A percentile compares a stretch with the other conserved stretches of the same genome.
Conservation (phyloP, 495 filamentous ascomycete genomes). For the Neurospora pannonica region DNA sequence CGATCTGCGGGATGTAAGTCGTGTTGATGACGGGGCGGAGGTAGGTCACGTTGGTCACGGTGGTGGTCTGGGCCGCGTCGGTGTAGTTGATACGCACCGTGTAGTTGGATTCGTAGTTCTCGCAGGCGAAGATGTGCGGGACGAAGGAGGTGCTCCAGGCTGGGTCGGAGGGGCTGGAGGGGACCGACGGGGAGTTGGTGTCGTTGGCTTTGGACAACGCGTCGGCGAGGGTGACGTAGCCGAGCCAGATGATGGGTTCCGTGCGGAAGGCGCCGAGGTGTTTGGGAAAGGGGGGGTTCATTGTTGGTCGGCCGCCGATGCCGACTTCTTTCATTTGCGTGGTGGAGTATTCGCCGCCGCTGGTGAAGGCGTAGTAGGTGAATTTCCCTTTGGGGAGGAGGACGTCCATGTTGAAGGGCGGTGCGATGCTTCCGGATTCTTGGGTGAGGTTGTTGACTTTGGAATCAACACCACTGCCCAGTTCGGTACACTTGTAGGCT, state of each 20-base stretch:
- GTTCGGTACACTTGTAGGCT: constrained; percentile 27
- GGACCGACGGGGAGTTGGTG: constrained; percentile 6
- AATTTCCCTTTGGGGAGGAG: constrained; percentile 23
- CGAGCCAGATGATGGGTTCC: constrained; percentile 29
- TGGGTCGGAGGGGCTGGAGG: constrained; percentile 12
- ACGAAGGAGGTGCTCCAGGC: constrained; percentile 20
- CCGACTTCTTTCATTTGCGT: constrained; percentile 24
- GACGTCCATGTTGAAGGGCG: constrained; percentile 22
- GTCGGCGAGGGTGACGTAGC: constrained; percentile 17
- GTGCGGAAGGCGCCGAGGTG: constrained; percentile 29
- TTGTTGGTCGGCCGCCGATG: constrained; percentile 20
- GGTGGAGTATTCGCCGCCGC: constrained; percentile 26
- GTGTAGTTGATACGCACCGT: constrained; percentile 25
- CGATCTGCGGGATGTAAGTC: constrained; percentile 19
- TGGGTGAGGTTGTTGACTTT: constrained; percentile 17
- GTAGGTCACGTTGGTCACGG: constrained; percentile 17
- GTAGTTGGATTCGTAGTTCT: constrained; percentile 29
- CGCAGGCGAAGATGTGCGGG: constrained; percentile 30
- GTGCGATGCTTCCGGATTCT: constrained; percentile 17
- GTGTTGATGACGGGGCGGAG: constrained; percentile 26
- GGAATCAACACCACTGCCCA: constrained; percentile 23
- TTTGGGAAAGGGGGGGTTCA: constrained; percentile 20
- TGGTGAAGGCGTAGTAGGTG: constrained; percentile 27
- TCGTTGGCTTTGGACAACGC: constrained; percentile 6
- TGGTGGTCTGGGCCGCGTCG: constrained; percentile 16